Conservation (phyloP, 192 early-diverging fungal species). For the Coemansia sp. region DNA sequence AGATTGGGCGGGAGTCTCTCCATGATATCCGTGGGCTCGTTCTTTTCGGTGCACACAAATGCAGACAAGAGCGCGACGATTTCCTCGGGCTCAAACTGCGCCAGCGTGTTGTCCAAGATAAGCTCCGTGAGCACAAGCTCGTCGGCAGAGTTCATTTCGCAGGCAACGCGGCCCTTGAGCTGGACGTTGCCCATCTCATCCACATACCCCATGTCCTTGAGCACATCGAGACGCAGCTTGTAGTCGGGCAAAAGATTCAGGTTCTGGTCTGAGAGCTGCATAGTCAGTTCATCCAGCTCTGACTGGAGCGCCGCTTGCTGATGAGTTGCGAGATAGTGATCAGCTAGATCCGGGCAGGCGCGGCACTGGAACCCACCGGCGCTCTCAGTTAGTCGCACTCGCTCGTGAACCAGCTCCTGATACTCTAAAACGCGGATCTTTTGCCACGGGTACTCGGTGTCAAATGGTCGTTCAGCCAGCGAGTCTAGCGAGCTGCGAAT, state of each 20-base stretch:
- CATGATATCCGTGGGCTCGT: slow-evolving; percentile 44
- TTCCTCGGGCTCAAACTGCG: slow-evolving; percentile 87
- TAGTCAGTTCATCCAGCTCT: slow-evolving; percentile 72
- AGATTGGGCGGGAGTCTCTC: slow-evolving; percentile 35
- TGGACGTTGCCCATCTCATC: slow-evolving; percentile 85
- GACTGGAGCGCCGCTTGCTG: slow-evolving; percentile 62
- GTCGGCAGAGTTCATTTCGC: slow-evolving; percentile 97
- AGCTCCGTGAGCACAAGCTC: slow-evolving; percentile 93
- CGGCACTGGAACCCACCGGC: slow-evolving; percentile 36
- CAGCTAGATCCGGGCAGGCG: slow-evolving; percentile 37
- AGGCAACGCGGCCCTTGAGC: slow-evolving; percentile 94
- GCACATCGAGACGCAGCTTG: slow-evolving; percentile 81
- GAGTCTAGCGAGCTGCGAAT: slow-evolving; percentile 29
- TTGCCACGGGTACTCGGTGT: slow-evolving; percentile 75
- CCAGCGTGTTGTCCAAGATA: slow-evolving; percentile 90
- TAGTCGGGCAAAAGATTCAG: slow-evolving; percentile 93
- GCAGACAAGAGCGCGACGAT: slow-evolving; percentile 90
- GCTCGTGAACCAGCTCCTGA: slow-evolving; percentile 69
- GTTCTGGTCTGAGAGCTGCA: slow-evolving; percentile 87
- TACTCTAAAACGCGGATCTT: slow-evolving; percentile 90
- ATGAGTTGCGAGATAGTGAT: slow-evolving; percentile 59
- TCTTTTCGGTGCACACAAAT: slow-evolving; percentile 96
- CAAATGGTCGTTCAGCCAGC: slow-evolving; percentile 33
- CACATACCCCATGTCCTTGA: slow-evolving; percentile 78
- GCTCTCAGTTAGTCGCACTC: slow-evolving; percentile 51